Conservation (phyloP, 202 grass and related monocot species). For the Elaeis oleifera region DNA sequence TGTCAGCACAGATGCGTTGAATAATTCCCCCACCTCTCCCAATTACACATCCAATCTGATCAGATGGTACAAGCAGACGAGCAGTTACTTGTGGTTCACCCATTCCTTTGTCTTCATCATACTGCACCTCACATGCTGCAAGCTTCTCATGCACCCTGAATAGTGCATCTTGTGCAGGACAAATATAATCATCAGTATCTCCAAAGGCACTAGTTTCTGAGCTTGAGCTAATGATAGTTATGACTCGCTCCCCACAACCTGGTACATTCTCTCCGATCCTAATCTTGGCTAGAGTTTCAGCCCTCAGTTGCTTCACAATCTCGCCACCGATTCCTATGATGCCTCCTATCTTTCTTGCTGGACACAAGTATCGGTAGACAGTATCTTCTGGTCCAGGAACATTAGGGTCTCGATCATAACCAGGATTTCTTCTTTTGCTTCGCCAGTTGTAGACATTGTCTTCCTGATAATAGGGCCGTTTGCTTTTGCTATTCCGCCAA, state of each 20-base stretch:
- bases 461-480: conserved; percentile 38
- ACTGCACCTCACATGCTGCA: conserved; percentile 38
- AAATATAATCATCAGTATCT: conserved; percentile 60
- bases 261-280: conserved; percentile 76
- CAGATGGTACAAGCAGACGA: conserved; percentile 82
- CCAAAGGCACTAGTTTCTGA: conserved; percentile 63
- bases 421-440: conserved; percentile 73
- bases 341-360: conserved; percentile 88
- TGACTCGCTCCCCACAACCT: conserved; percentile 73
- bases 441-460: conserved; percentile 77
- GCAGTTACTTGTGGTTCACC: conserved; percentile 45
- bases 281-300: conserved; percentile 79
- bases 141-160: conserved; percentile 89
- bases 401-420: conserved; percentile 51
- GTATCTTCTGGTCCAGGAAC: conserved; percentile 70
- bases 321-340: conserved; percentile 92
- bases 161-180: conserved; percentile 84
- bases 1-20: conserved; percentile 71
- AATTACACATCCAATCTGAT: conserved; percentile 98
- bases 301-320: conserved; percentile 80
- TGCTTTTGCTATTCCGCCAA: conserved; percentile 63
- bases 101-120: conserved; percentile 56
- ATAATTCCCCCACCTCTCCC: conserved; percentile 91
- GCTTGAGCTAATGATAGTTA: conserved; percentile 84
- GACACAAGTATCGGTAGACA: conserved; percentile 81